Evolutionary conservation across 345 rosid genomes (phyloP), one percentile per base, ranked within the genome.

Genomic region (Trapa incisa): DNA sequence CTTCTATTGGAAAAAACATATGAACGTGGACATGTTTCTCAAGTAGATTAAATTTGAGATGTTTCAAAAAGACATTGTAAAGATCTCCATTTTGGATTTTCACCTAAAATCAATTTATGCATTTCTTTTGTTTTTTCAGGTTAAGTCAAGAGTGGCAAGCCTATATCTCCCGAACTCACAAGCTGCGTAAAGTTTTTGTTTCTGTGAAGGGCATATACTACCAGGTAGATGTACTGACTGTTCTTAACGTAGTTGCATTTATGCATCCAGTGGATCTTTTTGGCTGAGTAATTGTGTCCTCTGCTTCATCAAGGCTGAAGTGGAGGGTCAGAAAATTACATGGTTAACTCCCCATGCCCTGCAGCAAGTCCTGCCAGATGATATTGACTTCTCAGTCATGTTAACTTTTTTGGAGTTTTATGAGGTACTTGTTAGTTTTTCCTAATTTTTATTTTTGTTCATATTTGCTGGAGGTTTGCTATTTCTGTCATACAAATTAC

Each of bases 131-230:
- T 70, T 45, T 58, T 71, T 67, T 41, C 67, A 94, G 99, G 81
- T 80, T 94, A 85, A 84, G 86, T 74, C 97, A 89, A 75, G 97
- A 91, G 67, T 94, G 99, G 97, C 99, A 91, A 83, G 97, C 96
- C 17, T 94, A 82, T 70, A 76, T 94, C 70, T 83, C 85, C 10
- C 96, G 86, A 37, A 79, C 75, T 39, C 96, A 94, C 81, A 86
- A 92, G 58, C 75, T 94, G 75, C 75, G 97, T 5, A 91, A 94
- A 70, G 89, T 84, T 72, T 94, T 94, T 71, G 77, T 94, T 47
- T 87, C 99, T 67, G 96, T 94, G 35, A 91, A 94, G 83, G 99
- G 99, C 72, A 87, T 91, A 74, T 91, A 94, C 75, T 91, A 91
- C 74, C 97, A 94, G 97, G 99, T 89, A 75, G n/a, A 9, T 58